Conservation (phyloP, 805 yeast genomes). For the Candida taoyuanica region DNA sequence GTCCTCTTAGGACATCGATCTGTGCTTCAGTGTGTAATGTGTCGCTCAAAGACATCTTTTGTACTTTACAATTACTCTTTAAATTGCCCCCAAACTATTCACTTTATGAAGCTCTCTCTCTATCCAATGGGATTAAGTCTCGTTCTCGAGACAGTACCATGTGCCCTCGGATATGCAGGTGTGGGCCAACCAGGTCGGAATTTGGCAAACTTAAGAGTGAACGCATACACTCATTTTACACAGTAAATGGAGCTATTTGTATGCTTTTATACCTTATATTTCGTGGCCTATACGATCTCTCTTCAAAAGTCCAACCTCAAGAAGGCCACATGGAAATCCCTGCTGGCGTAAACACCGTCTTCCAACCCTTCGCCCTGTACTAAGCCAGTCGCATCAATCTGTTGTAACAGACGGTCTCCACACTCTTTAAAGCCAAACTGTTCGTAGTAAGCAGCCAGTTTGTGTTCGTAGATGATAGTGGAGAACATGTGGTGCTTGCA, state of each 20-base stretch:
- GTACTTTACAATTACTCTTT: too few relatives aligned
- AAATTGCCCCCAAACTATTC: too few relatives aligned
- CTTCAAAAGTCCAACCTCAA: slow-evolving; percentile 9
- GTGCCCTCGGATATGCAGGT: too few relatives aligned
- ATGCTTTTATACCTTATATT: background rate
- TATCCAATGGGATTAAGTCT: too few relatives aligned
- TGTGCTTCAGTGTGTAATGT: background rate
- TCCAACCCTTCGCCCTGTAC: slow-evolving; percentile 19
- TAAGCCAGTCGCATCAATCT: slow-evolving; percentile 17
- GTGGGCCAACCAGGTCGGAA: too few relatives aligned
- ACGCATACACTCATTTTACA: too few relatives aligned
- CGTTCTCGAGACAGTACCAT: too few relatives aligned
- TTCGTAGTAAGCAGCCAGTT: slow-evolving; percentile 12
- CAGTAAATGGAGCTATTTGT: too few relatives aligned
- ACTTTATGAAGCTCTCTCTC: too few relatives aligned
- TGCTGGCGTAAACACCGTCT: slow-evolving; percentile 18
- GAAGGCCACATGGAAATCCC: slow-evolving; percentile 21
- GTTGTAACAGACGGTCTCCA: slow-evolving; percentile 8
- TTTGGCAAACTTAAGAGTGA: too few relatives aligned
- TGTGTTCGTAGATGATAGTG: slow-evolving; percentile 22
- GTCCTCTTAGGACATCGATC: slow-evolving; percentile 11
- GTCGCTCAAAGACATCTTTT: background rate
- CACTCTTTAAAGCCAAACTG: slow-evolving; percentile 20
- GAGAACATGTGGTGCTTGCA: slow-evolving; percentile 7
- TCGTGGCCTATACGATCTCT: background rate